Evolutionary conservation across 495 filamentous ascomycete species (phyloP).

Genomic region (Penicillium cinerascens): DNA sequence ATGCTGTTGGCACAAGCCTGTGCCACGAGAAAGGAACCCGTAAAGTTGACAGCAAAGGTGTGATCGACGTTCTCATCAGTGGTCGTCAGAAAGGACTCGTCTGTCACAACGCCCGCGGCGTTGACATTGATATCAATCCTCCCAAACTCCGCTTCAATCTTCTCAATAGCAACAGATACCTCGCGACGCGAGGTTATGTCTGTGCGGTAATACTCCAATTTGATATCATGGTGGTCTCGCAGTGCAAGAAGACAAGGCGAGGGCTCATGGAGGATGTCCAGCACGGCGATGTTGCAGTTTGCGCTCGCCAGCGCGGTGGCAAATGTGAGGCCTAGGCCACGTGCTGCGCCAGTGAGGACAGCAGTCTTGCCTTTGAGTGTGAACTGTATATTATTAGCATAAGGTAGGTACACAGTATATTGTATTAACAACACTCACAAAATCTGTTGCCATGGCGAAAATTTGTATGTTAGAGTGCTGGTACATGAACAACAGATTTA

Average conservation of each 20-base stretch:
- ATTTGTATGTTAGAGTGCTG: neutral
- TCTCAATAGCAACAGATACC: constrained; percentile 12
- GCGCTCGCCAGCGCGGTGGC: constrained; percentile 3
- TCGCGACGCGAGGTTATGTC: constrained; percentile 9
- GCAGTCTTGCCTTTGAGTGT: constrained; percentile 3
- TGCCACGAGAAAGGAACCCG: constrained; percentile 15
- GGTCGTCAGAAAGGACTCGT: constrained; percentile 15
- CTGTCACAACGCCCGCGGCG: constrained; percentile 17
- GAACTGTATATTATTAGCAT: constrained; percentile 7
- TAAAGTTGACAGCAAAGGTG: constrained; percentile 14
- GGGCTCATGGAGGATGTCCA: constrained; percentile 9
- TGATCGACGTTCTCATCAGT: constrained; percentile 5
- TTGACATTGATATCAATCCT: constrained; percentile 21
- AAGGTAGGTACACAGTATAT: neutral
- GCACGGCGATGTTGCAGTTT: constrained; percentile 5
- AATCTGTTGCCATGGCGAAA: constrained; percentile 1
- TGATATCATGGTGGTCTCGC: constrained; percentile 15
- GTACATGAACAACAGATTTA: neutral
- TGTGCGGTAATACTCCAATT: constrained; percentile 12
- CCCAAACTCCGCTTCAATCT: constrained; percentile 19
- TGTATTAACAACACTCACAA: neutral
- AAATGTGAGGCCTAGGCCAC: constrained; percentile 7
- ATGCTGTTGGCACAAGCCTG: constrained; percentile 16
- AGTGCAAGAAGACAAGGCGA: constrained; percentile 13
- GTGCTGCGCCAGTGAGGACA: constrained; percentile 5